A percentile compares a stretch with the other conserved stretches of the same genome.
Conservation (phyloP, 805 yeast genomes). For the Maudiozyma barnettii region DNA sequence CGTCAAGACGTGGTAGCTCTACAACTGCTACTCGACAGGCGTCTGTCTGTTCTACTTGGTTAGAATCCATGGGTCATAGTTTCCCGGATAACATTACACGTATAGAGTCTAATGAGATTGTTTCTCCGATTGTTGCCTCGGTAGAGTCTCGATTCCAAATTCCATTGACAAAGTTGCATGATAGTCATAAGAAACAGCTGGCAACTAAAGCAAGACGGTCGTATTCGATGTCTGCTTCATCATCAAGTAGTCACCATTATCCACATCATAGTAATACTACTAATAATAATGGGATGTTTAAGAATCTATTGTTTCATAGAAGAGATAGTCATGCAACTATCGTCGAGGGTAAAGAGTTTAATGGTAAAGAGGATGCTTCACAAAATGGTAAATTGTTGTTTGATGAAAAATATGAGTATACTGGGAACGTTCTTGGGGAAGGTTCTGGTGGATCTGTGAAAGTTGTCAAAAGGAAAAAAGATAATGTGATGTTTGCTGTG, state of each 20-base stretch:
- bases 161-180: background rate
- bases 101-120: constrained; percentile 1
- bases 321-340: background rate
- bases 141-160: constrained; percentile 1
- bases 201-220: background rate
- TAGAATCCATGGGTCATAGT: background rate
- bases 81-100: background rate
- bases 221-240: background rate
- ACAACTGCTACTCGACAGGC: background rate
- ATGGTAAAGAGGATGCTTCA: background rate
- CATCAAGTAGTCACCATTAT: background rate
- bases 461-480: constrained; percentile 56
- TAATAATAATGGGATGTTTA: background rate
- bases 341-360: background rate
- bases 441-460: constrained; percentile 93
- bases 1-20: background rate
- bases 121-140: background rate
- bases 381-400: constrained; percentile 35
- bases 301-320: background rate
- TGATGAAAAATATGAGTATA: constrained; percentile 69
- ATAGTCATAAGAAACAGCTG: background rate
- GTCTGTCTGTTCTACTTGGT: background rate
- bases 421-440: constrained; percentile 70
- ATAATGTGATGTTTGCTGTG: constrained; percentile 72
- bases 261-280: too few relatives aligned